Conservation (phyloP, 305 asterid species). For the Fraxinus sp. region DNA sequence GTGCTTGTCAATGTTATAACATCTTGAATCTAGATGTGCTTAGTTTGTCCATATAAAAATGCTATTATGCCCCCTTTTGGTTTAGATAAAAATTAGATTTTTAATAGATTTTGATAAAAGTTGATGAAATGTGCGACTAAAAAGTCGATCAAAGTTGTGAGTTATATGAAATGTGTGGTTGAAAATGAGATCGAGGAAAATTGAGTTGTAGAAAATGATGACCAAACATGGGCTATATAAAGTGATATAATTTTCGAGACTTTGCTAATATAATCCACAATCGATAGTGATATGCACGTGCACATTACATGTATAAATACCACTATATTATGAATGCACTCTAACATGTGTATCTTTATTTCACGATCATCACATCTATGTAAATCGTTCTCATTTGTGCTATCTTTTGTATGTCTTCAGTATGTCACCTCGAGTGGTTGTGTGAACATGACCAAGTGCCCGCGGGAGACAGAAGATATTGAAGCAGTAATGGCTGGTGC, state of each 20-base stretch:
- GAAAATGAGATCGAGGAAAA: neutral
- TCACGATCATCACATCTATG: neutral
- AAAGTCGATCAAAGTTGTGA: neutral
- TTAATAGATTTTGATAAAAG: neutral
- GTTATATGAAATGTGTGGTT: neutral
- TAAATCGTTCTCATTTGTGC: neutral
- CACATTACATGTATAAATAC: neutral
- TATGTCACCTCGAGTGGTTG: slow-evolving; percentile 66
- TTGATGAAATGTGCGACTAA: neutral
- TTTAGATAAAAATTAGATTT: neutral
- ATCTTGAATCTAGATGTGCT: neutral
- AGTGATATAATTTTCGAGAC: neutral
- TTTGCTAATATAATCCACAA: neutral
- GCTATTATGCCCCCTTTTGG: neutral
- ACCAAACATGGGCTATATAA: neutral
- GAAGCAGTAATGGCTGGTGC: slow-evolving; percentile 95
- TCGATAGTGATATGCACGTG: neutral
- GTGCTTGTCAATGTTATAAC: neutral
- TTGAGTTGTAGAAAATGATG: neutral
- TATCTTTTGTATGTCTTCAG: slow-evolving; percentile 37
- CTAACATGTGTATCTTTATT: neutral
- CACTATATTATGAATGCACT: neutral
- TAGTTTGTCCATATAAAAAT: neutral
- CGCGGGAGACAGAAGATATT: slow-evolving; percentile 74
- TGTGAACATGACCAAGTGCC: slow-evolving; percentile 80